Percentiles rank a stretch among this genome's conserved stretches.
phyloP scores from a whole-genome alignment of 2,329 filamentous ascomycete genomes.

The Penicillium occitanis region DNA sequence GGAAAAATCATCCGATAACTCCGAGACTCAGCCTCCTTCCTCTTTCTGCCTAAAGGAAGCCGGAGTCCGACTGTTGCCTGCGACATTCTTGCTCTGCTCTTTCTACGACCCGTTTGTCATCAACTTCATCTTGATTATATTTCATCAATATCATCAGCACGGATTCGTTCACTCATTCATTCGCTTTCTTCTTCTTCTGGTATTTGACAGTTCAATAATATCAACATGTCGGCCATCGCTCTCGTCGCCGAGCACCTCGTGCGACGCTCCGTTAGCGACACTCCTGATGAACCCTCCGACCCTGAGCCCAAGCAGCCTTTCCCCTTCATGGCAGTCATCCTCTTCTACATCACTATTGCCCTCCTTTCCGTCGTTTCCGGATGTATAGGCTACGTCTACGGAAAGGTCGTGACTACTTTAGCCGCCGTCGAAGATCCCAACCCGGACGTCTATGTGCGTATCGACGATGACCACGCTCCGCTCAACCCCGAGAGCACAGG shows the following conservation, averaged over 20 bases:
- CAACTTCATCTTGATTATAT: neutral
- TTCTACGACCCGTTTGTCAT: neutral
- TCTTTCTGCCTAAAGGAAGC: neutral
- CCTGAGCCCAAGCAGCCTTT: neutral
- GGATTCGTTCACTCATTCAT: neutral
- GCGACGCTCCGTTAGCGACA: constrained; percentile 3
- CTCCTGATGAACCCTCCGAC: neutral
- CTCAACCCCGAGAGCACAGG: constrained; percentile 33
- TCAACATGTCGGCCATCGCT: constrained; percentile 15
- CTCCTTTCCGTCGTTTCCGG: neutral
- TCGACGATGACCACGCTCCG: constrained; percentile 40
- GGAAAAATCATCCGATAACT: neutral
- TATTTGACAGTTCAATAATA: neutral
- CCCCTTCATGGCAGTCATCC: constrained; percentile 1
- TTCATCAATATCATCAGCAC: neutral
- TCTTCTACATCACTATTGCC: constrained; percentile 9
- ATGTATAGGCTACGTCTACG: constrained; percentile 57
- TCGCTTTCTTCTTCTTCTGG: too few relatives aligned
- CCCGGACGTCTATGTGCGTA: constrained; percentile 53
- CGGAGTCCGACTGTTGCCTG: neutral
- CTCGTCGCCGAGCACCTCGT: constrained; percentile 16
- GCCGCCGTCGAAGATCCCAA: constrained; percentile 63
- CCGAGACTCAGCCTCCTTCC: neutral
- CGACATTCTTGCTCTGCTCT: neutral
- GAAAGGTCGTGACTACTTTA: constrained; percentile 60